Conservation (phyloP, 257 asterid species). For the Petrea volubilis region DNA sequence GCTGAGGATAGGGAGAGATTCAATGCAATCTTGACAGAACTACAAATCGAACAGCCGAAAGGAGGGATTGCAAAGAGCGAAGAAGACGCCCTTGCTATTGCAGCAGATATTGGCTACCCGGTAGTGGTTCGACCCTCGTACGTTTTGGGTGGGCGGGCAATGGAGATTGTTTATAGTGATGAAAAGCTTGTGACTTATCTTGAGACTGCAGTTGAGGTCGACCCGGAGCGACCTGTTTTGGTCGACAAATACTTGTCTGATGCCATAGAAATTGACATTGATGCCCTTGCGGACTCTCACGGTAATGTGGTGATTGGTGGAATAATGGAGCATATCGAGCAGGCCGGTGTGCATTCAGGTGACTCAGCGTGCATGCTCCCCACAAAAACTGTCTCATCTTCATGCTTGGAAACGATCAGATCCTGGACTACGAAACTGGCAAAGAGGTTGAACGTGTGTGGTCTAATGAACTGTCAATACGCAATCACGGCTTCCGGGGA, state of each 20-base stretch:
- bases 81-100: conserved; percentile 86
- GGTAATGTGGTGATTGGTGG: conserved; percentile 98
- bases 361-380: conserved; percentile 99
- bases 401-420: conserved; percentile 78
- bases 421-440: conserved; percentile 91
- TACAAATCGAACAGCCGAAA: conserved; percentile 90
- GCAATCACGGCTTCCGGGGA: conserved; percentile 85
- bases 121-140: conserved; percentile 97
- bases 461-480: conserved; percentile 94
- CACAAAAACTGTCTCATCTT: conserved; percentile 64
- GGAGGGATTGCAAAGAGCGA: conserved; percentile 98
- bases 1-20: conserved; percentile 97
- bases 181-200: conserved; percentile 82
- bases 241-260: conserved; percentile 86
- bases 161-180: conserved; percentile 96
- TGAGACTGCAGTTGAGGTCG: conserved; percentile 92
- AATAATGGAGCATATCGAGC: conserved; percentile 99
- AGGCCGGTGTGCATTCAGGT: conserved; percentile 97
- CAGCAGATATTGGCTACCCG: conserved; percentile 89
- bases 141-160: conserved; percentile 96
- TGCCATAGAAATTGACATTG: conserved; percentile 89
- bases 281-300: conserved; percentile 71
- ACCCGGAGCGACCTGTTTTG: conserved; percentile 94
- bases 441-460: conserved; percentile 72
- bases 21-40: conserved; percentile 75